Conservation (phyloP, 345 rosid genomes). For the Salix arbutifolia region DNA sequence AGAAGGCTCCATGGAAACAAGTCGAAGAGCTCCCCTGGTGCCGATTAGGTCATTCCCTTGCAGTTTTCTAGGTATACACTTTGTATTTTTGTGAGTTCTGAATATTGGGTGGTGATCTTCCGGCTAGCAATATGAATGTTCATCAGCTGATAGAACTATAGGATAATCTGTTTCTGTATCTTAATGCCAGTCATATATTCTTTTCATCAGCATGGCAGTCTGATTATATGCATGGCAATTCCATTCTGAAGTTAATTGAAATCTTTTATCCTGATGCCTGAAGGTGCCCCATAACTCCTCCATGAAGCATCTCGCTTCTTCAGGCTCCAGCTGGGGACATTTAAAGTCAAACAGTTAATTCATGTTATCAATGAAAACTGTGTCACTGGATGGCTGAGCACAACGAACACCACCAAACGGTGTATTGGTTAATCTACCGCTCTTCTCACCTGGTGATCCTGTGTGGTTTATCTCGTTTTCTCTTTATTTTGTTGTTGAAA, state of each 20-base stretch:
- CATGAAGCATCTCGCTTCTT: not conserved
- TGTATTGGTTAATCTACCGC: not conserved
- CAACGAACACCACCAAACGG: not conserved
- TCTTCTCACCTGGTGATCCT: not conserved
- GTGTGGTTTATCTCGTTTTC: not conserved
- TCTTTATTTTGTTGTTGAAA: not conserved
- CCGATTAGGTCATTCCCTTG: slow-evolving; percentile 16
- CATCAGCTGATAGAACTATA: slow-evolving; percentile 3
- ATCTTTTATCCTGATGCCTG: not conserved
- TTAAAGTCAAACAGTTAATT: not conserved
- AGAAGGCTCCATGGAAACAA: slow-evolving; percentile 44
- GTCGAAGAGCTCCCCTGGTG: slow-evolving; percentile 24
- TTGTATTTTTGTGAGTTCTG: not conserved
- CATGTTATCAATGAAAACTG: not conserved
- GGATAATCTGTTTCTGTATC: not conserved
- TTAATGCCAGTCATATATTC: not conserved
- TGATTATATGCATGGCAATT: not conserved
- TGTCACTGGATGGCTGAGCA: not conserved
- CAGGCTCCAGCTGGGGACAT: not conserved
- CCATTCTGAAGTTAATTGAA: not conserved
- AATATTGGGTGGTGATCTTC: not conserved
- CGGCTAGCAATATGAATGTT: not conserved
- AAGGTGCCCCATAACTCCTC: not conserved
- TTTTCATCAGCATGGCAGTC: not conserved
- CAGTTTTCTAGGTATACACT: not conserved